phyloP scores from a whole-genome alignment of 805 yeast genomes.

The Yamadazyma olivae region DNA sequence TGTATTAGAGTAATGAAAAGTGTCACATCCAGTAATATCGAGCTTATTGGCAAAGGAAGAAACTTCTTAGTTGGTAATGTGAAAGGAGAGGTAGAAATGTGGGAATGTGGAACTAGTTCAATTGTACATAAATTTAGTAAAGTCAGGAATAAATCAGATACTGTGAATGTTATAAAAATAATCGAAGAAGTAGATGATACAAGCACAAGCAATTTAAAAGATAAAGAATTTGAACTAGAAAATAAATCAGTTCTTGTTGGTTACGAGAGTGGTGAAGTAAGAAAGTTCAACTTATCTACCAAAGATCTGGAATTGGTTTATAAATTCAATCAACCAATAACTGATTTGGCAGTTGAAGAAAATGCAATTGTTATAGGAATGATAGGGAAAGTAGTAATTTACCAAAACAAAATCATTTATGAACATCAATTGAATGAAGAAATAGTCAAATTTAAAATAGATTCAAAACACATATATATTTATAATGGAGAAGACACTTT shows the following conservation, averaged over 20 bases:
- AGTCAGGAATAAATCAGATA: slow-evolving; percentile 16
- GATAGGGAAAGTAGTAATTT: slow-evolving; percentile 5
- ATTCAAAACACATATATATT: slow-evolving; percentile 7
- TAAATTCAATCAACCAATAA: slow-evolving; percentile 12
- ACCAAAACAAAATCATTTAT: background rate
- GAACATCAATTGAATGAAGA: slow-evolving; percentile 7
- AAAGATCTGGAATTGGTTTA: slow-evolving; percentile 8
- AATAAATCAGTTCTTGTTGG: slow-evolving; percentile 45
- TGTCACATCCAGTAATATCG: slow-evolving; percentile 43
- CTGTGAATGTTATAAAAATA: slow-evolving; percentile 14
- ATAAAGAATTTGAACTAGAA: slow-evolving; percentile 45
- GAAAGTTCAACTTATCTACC: slow-evolving; percentile 18
- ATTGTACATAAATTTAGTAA: slow-evolving; percentile 34
- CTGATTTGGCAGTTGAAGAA: slow-evolving; percentile 10
- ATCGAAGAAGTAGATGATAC: background rate
- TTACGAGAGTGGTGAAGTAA: slow-evolving; percentile 32
- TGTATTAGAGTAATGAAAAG: slow-evolving; percentile 46
- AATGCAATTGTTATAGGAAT: slow-evolving; percentile 19
- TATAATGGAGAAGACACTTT: slow-evolving; percentile 27
- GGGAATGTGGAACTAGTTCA: slow-evolving; percentile 67
- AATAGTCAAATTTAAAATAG: slow-evolving; percentile 3
- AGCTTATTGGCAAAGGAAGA: slow-evolving; percentile 61
- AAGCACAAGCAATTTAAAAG: background rate
- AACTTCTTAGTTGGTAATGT: slow-evolving; percentile 51
- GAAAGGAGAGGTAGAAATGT: slow-evolving; percentile 57